Evolutionary conservation across 106 monocot species (phyloP), one percentile per base, ranked within the genome.

Genomic region (Iris macrosiphon): DNA sequence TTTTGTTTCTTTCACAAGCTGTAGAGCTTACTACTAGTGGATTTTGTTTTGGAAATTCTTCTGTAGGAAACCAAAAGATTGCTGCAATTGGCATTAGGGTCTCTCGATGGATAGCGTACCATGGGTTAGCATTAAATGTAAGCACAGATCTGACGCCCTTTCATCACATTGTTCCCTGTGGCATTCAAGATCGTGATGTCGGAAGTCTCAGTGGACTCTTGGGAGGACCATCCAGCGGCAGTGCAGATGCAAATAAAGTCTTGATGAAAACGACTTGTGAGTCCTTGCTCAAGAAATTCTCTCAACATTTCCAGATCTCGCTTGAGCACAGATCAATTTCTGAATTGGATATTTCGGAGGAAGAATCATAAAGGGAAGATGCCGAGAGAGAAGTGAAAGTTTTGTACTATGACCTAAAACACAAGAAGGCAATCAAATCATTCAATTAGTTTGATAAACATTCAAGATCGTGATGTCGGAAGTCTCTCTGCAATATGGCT

Each of bases 71-170:
- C 35, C 51, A 71, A 43, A 90, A 90, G 71, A 29, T 90, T 49
- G 80, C 80, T 57, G 89, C 89, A 17, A 64, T 84, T 21, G 89
- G 89, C 6, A 84, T 90, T 54, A 67, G 77, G 25, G 89, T 80
- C 7, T 84, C 89, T 12, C 50, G 57, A 24, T 84, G 84, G 89
- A 44, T 84, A 60, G 65, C 77, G 44, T 90, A 74, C 50, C 89
- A 90, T 71, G 89, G 89, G 15, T 22, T 90, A 33, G 84, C 89
- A 37, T 54, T 90, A 34, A 90, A 90, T 42, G 77, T 84, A 30
- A 64, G 74, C 18, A 52, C 74, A 39, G 75, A 90, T 35, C 45
- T 80, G 11, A 51, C 75, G 52, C 83, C 78, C 24, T 85, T 85
- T 41, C 20, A 50, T 24, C 60, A 79, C 25, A 85, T 85, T 45